Percentiles rank a stretch among this genome's conserved stretches.
Conservation (phyloP, 768 basidiomycete genomes). For the Tricholomella constricta region DNA sequence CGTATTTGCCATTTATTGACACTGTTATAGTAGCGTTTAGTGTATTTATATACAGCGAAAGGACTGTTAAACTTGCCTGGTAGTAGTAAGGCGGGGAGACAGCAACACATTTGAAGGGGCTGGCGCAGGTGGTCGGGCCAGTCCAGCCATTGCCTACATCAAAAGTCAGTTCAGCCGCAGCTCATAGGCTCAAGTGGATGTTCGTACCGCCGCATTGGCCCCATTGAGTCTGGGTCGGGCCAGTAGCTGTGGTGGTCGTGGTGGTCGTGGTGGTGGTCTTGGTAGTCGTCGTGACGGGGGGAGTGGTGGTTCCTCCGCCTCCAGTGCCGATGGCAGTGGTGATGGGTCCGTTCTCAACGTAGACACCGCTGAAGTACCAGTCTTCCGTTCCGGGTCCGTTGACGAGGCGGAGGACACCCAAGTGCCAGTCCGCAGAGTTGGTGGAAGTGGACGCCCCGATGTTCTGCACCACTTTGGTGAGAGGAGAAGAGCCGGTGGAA, state of each 20-base stretch:
- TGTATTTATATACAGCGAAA: not conserved
- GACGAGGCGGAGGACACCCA: conserved; percentile 59
- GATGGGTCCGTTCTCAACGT: conserved; percentile 58
- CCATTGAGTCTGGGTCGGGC: conserved; percentile 43
- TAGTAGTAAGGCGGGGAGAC: conserved; percentile 56
- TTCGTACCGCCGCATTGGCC: conserved; percentile 55
- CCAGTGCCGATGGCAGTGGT: conserved; percentile 48
- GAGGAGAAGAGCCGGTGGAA: conserved; percentile 47
- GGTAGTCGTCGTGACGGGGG: conserved; percentile 38
- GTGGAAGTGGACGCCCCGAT: conserved; percentile 52
- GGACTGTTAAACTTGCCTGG: conserved; percentile 36
- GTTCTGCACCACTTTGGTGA: conserved; percentile 51
- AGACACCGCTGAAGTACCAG: conserved; percentile 63
- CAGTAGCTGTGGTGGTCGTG: conserved; percentile 34
- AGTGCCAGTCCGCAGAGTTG: conserved; percentile 62
- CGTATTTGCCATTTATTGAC: conserved; percentile 17
- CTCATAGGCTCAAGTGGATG: not conserved
- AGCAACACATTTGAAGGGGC: conserved; percentile 44
- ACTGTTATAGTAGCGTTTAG: conserved; percentile 12
- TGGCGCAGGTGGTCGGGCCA: conserved; percentile 47
- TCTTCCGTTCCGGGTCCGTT: conserved; percentile 50
- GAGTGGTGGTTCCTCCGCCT: conserved; percentile 22
- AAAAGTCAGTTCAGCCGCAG: not conserved
- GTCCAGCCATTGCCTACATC: conserved; percentile 42
- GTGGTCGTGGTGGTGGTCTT: conserved; percentile 21